phyloP scores from a whole-genome alignment of 176 grass and related monocot species.

The Raddia guianensis region DNA sequence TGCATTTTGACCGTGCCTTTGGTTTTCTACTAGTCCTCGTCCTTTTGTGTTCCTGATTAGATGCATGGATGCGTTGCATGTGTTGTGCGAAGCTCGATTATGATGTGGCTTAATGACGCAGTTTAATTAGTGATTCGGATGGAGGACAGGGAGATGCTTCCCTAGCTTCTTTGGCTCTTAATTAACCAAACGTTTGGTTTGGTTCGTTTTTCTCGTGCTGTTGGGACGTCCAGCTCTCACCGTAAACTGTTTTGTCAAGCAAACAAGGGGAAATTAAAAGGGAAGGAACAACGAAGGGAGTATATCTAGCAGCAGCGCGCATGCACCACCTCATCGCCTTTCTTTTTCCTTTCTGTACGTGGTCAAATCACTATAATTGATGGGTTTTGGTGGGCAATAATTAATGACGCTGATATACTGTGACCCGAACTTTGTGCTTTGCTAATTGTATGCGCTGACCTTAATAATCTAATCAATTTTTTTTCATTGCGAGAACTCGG shows the following conservation, averaged over 20 bases:
- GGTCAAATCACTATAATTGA: slow-evolving; percentile 36
- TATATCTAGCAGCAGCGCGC: slow-evolving; percentile 17
- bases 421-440: background rate
- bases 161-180: background rate
- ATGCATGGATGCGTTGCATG: background rate
- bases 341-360: background rate
- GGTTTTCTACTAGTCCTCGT: background rate
- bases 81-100: background rate
- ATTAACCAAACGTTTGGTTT: slow-evolving; percentile 31
- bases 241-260: slow-evolving; percentile 49
- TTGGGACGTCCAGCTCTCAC: slow-evolving; percentile 46
- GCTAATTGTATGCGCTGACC: no score
- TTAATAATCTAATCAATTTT: background rate
- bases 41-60: slow-evolving; percentile 32
- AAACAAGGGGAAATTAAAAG: slow-evolving; percentile 42
- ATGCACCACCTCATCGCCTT: background rate
- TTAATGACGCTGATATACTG: slow-evolving; percentile 27
- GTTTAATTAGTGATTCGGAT: background rate
- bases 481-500: background rate
- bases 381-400: slow-evolving; percentile 18
- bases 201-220: slow-evolving; percentile 16
- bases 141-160: background rate
- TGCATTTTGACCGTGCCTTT: slow-evolving; percentile 41
- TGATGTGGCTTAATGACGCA: background rate
- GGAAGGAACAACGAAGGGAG: background rate